These are phyloP conservation scores for Lablab purpureus DNA, from an alignment of 306 rosid species.

Conservation along the genomic window DNA sequence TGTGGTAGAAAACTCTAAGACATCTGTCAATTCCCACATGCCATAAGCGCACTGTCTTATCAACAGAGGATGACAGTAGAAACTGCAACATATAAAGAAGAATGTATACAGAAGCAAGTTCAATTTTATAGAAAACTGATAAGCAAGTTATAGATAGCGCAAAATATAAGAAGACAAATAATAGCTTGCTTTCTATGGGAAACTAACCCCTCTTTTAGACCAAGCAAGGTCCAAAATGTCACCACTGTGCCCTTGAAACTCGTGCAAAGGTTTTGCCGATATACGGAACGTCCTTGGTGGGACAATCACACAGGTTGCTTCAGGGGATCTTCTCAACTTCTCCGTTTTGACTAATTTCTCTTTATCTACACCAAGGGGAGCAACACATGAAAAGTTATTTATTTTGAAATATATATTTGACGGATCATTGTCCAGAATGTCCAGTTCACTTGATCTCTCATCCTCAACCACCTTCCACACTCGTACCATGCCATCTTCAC, in stretches of 20 bases:
- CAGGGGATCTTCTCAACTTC: constrained; percentile 60
- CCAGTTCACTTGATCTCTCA: constrained; percentile 57
- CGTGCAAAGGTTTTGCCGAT: constrained; percentile 74
- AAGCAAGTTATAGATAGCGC: constrained; percentile 19
- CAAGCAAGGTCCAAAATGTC: constrained; percentile 89
- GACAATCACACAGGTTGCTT: constrained; percentile 75
- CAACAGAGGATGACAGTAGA: constrained; percentile 85
- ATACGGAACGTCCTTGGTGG: constrained; percentile 78
- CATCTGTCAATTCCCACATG: constrained; percentile 72
- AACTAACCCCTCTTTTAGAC: constrained; percentile 83
- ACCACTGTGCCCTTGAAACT: constrained; percentile 71
- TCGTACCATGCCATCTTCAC: constrained; percentile 79
- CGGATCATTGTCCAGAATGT: constrained; percentile 62
- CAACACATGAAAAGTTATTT: constrained; percentile 60
- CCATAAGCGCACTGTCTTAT: constrained; percentile 90
- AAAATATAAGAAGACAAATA: background rate
- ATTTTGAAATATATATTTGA: constrained; percentile 72
- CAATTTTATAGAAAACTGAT: constrained; percentile 25
- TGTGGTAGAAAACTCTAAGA: constrained; percentile 74
- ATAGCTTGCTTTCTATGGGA: constrained; percentile 40
- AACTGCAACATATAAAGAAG: constrained; percentile 56
- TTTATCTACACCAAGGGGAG: constrained; percentile 58
- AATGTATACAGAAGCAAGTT: constrained; percentile 28
- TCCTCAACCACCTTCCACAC: constrained; percentile 83
- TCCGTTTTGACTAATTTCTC: constrained; percentile 53